phyloP scores from a whole-genome alignment of 1,284 basidiomycete genomes.

The Cryptococcus sp. region DNA sequence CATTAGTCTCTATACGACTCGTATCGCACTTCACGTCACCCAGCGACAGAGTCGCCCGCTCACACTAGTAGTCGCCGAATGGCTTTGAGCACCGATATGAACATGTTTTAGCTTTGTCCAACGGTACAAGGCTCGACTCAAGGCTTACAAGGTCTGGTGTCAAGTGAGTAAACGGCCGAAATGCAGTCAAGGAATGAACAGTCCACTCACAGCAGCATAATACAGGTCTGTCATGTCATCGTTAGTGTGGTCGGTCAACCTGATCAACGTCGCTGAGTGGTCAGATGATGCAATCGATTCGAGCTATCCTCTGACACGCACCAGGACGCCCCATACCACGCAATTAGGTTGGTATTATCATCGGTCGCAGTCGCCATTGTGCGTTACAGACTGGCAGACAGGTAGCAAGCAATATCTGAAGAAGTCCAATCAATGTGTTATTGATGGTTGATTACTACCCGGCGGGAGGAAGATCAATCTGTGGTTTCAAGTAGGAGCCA shows the following conservation, averaged over 20 bases:
- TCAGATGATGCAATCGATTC: neutral
- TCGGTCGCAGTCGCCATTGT: conserved; percentile 31
- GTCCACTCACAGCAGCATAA: conserved; percentile 20
- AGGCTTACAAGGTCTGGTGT: conserved; percentile 20
- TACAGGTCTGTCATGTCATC: conserved; percentile 5
- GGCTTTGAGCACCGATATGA: conserved; percentile 12
- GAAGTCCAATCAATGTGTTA: too few relatives aligned
- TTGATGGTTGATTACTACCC: too few relatives aligned
- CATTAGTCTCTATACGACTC: neutral
- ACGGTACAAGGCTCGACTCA: too few relatives aligned
- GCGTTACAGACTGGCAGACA: neutral
- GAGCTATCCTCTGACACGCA: conserved; percentile 9
- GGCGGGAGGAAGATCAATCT: too few relatives aligned
- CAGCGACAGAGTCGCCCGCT: conserved; percentile 1
- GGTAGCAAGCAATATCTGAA: too few relatives aligned
- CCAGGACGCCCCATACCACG: conserved; percentile 27
- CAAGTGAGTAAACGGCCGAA: neutral
- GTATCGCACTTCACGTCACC: neutral
- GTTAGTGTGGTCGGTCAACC: conserved; percentile 21
- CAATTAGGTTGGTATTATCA: conserved; percentile 24
- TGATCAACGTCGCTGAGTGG: conserved; percentile 2
- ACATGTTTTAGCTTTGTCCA: neutral
- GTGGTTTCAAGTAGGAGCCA: too few relatives aligned
- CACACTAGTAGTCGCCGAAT: conserved; percentile 23
- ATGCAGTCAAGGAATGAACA: neutral